Percentiles rank a stretch among this genome's conserved stretches.
Conservation (phyloP, 108 stramenopile species). For the Cyclotella sp. region DNA sequence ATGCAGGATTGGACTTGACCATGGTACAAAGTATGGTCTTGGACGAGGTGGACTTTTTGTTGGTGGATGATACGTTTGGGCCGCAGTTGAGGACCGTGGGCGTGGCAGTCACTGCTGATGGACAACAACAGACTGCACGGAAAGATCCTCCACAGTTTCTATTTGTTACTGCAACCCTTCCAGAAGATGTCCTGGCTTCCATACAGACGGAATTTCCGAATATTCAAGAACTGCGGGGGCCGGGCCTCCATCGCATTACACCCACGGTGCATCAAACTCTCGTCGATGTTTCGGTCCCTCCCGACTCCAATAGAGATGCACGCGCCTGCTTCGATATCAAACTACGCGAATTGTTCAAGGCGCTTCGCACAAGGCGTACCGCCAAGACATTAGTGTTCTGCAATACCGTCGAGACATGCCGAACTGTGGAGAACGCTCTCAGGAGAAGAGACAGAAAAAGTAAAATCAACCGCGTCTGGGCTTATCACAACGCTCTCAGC, state of each 20-base stretch:
- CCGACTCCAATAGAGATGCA: slow-evolving; percentile 62
- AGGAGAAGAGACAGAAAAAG: slow-evolving; percentile 80
- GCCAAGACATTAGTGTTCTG: slow-evolving; percentile 94
- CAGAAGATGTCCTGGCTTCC: slow-evolving; percentile 73
- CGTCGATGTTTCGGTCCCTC: slow-evolving; percentile 89
- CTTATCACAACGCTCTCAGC: slow-evolving; percentile 92
- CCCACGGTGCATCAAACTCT: slow-evolving; percentile 74
- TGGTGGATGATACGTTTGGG: slow-evolving; percentile 90
- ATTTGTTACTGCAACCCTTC: slow-evolving; percentile 95
- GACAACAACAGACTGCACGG: not conserved
- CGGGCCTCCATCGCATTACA: slow-evolving; percentile 91
- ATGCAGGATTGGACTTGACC: slow-evolving; percentile 73
- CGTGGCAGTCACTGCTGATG: slow-evolving; percentile 52
- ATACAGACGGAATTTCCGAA: slow-evolving; percentile 81
- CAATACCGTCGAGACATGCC: slow-evolving; percentile 95
- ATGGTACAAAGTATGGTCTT: slow-evolving; percentile 75
- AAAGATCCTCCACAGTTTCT: slow-evolving; percentile 77
- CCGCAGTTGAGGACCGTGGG: slow-evolving; percentile 89
- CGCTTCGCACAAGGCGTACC: slow-evolving; percentile 70
- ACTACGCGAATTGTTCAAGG: slow-evolving; percentile 79
- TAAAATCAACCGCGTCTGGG: slow-evolving; percentile 38
- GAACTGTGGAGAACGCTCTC: slow-evolving; percentile 90
- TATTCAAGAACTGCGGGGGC: slow-evolving; percentile 75
- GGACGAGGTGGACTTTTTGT: slow-evolving; percentile 95
- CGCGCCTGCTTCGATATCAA: slow-evolving; percentile 85